Evolutionary conservation across 2,329 filamentous ascomycete genomes (phyloP).

Genomic region (Pseudocercospora fijiensis): DNA sequence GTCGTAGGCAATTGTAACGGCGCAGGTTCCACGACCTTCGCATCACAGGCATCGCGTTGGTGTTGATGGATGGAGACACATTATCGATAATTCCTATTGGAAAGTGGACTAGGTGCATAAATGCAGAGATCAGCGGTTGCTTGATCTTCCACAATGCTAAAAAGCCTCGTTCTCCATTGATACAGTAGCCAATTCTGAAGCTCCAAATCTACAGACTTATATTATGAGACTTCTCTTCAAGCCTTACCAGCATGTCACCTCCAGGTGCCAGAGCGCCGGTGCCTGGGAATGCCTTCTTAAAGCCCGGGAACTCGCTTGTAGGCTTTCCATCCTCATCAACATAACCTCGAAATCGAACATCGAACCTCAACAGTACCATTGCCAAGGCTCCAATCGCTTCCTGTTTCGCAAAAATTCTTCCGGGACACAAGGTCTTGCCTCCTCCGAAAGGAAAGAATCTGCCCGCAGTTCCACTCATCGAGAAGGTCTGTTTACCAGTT

Average conservation of each 20-base stretch:
- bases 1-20: not conserved
- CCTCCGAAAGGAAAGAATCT: slow-evolving; percentile 39
- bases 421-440: slow-evolving; percentile 33
- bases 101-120: too few species aligned
- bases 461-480: slow-evolving; percentile 30
- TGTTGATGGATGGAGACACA: not conserved
- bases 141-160: too few species aligned
- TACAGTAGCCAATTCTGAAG: too few species aligned
- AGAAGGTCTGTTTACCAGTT: slow-evolving; percentile 32
- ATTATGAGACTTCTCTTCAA: slow-evolving; percentile 16
- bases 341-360: slow-evolving; percentile 31
- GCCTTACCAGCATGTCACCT: slow-evolving; percentile 31
- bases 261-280: slow-evolving; percentile 30
- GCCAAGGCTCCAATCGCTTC: slow-evolving; percentile 33
- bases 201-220: not conserved
- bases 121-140: too few species aligned
- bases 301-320: slow-evolving; percentile 26
- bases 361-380: slow-evolving; percentile 31
- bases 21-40: not conserved
- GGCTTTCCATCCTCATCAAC: slow-evolving; percentile 28
- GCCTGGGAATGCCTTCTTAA: slow-evolving; percentile 27
- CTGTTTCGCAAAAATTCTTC: slow-evolving; percentile 35
- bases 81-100: too few species aligned
- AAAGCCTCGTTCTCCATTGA: too few species aligned
- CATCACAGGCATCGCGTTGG: not conserved